Percentiles rank a stretch among this genome's conserved stretches.
These are phyloP conservation scores for Eragrostis curvula DNA, from an alignment of 176 grass and related monocot genomes.

Conservation along the genomic window DNA sequence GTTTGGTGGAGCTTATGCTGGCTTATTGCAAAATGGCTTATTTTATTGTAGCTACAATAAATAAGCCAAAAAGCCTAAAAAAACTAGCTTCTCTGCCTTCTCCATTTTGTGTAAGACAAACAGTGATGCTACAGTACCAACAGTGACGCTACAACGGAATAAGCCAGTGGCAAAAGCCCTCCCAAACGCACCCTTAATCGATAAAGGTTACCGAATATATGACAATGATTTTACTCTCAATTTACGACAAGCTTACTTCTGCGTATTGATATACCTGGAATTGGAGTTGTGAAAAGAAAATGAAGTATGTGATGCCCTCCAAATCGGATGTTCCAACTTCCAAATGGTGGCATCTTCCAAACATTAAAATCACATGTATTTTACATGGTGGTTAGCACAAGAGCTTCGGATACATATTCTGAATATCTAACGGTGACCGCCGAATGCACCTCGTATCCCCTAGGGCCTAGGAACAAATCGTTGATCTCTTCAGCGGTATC, in stretches of 20 bases:
- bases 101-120: too few relatives aligned
- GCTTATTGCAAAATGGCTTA: too few relatives aligned
- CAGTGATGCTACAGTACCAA: too few relatives aligned
- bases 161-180: too few relatives aligned
- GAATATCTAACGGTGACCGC: background rate
- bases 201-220: background rate
- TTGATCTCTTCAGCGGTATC: constrained; percentile 84
- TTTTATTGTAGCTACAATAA: too few relatives aligned
- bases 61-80: too few relatives aligned
- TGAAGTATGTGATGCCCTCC: constrained; percentile 76
- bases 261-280: constrained; percentile 68
- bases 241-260: background rate
- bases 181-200: too few relatives aligned
- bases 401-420: background rate
- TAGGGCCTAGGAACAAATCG: constrained; percentile 82
- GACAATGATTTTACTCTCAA: background rate
- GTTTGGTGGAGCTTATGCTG: too few relatives aligned
- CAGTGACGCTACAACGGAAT: too few relatives aligned
- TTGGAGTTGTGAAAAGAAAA: constrained; percentile 84
- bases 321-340: constrained; percentile 52
- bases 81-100: too few relatives aligned
- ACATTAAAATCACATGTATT: constrained; percentile 45
- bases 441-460: constrained; percentile 30
- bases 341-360: constrained; percentile 75
- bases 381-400: background rate